Evolutionary conservation across 768 basidiomycete genomes (phyloP).

Genomic region (Boletus eberwhitei): DNA sequence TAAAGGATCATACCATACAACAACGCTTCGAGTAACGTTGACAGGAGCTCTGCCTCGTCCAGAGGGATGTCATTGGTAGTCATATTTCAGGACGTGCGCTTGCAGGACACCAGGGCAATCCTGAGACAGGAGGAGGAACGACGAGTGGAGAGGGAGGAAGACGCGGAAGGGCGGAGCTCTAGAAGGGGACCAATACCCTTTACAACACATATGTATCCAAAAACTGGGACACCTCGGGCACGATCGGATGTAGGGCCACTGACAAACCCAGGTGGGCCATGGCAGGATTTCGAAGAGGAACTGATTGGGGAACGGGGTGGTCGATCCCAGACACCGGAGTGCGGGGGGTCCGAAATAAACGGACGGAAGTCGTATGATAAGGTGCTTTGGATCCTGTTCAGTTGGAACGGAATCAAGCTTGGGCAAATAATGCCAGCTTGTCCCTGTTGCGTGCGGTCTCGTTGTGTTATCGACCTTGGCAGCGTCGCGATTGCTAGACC

Average conservation of each 20-base stretch:
- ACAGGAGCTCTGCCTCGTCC: background rate
- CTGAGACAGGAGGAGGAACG: background rate
- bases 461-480: too few relatives aligned
- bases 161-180: background rate
- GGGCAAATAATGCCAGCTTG: too few relatives aligned
- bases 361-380: background rate
- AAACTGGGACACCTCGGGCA: background rate
- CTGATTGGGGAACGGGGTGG: background rate
- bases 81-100: background rate
- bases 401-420: too few relatives aligned
- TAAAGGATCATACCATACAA: background rate
- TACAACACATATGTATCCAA: background rate
- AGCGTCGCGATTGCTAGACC: too few relatives aligned
- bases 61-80: background rate
- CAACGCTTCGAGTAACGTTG: background rate
- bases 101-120: background rate
- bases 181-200: background rate
- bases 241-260: background rate
- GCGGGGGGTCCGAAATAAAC: background rate
- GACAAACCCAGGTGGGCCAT: background rate
- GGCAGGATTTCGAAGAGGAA: background rate
- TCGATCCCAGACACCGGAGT: background rate
- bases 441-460: too few relatives aligned
- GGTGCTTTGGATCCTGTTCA: too few relatives aligned
- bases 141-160: background rate